Evolutionary conservation across 2,329 filamentous ascomycete species (phyloP).

Genomic region (Daldinia sp.): DNA sequence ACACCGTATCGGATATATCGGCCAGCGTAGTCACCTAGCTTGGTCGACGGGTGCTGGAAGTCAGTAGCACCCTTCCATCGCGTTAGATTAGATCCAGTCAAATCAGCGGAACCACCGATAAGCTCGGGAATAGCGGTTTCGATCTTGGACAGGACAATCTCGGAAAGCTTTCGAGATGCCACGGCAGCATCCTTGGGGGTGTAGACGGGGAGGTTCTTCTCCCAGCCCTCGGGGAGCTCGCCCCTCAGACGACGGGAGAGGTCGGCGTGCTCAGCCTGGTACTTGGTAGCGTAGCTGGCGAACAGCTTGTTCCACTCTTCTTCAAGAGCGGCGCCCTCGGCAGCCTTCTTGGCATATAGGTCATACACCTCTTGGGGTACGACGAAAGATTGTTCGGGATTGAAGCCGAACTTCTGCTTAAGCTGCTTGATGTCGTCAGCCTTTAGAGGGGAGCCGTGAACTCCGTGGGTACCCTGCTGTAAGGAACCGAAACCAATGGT

Average conservation of each 20-base stretch:
- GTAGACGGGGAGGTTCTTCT: slow-evolving; percentile 91
- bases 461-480: slow-evolving; percentile 91
- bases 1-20: slow-evolving; percentile 95
- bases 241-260: slow-evolving; percentile 80
- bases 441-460: slow-evolving; percentile 97
- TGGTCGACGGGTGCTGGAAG: slow-evolving; percentile 90
- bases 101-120: slow-evolving; percentile 92
- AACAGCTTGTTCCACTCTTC: slow-evolving; percentile 95
- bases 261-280: slow-evolving; percentile 81
- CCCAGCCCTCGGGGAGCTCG: slow-evolving; percentile 94
- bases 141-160: slow-evolving; percentile 90
- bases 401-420: slow-evolving; percentile 95
- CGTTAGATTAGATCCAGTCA: slow-evolving; percentile 99
- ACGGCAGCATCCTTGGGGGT: slow-evolving; percentile 84
- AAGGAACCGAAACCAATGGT: slow-evolving; percentile 97
- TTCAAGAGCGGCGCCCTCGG: slow-evolving; percentile 88
- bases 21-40: slow-evolving; percentile 88
- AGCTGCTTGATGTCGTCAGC: slow-evolving; percentile 91
- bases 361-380: slow-evolving; percentile 97
- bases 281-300: slow-evolving; percentile 81
- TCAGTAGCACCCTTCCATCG: slow-evolving; percentile 96
- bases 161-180: slow-evolving; percentile 95
- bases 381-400: slow-evolving; percentile 90
- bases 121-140: slow-evolving; percentile 86
- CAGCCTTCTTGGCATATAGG: slow-evolving; percentile 81